Conservation (phyloP, 306 rosid species). For the Sphenostylis stenocarpa region DNA sequence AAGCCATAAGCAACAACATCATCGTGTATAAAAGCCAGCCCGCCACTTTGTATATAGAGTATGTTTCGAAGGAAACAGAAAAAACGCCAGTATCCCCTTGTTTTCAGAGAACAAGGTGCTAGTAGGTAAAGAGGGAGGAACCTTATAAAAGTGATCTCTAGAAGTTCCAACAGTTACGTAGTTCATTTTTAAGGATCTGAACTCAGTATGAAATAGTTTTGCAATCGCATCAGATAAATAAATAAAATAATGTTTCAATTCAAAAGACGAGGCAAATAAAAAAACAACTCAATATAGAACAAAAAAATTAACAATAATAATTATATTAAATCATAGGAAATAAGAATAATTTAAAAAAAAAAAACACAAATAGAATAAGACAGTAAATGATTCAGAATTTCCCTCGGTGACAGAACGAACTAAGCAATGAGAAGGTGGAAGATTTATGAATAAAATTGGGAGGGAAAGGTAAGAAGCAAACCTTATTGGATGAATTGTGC, state of each 20-base stretch:
- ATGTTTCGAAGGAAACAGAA: not conserved
- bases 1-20: not conserved
- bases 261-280: not conserved
- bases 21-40: not conserved
- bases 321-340: not conserved
- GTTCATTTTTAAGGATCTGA: slow-evolving; percentile 6
- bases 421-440: not conserved
- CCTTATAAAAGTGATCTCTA: not conserved
- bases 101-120: not conserved
- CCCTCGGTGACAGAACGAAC: not conserved
- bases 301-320: too few relatives aligned
- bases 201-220: not conserved
- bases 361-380: not conserved
- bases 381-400: not conserved
- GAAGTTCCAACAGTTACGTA: not conserved
- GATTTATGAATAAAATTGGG: not conserved
- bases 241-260: not conserved
- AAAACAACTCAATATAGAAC: not conserved
- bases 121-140: not conserved
- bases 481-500: slow-evolving; percentile 32
- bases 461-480: not conserved
- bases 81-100: not conserved
- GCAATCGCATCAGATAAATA: not conserved
- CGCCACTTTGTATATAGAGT: not conserved
- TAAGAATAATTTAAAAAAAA: not conserved